A percentile compares a stretch with the other conserved stretches of the same genome.
These are phyloP conservation scores for Metschnikowia proteae DNA, from an alignment of 805 yeast genomes.

Conservation along the genomic window DNA sequence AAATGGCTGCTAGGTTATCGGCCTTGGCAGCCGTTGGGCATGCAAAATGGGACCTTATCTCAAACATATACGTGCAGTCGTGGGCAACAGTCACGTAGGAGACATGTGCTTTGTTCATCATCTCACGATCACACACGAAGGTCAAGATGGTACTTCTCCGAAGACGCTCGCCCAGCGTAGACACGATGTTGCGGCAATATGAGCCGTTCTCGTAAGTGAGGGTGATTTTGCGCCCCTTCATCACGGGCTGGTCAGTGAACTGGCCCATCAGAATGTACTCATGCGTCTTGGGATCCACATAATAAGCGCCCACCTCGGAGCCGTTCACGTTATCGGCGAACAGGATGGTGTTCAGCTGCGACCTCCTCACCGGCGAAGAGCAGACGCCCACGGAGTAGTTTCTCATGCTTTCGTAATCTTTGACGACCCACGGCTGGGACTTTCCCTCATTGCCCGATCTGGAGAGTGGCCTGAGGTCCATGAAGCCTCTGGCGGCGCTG, in stretches of 20 bases:
- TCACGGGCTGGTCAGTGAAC: conserved; percentile 54
- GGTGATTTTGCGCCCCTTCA: conserved; percentile 68
- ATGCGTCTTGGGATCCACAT: conserved; percentile 41
- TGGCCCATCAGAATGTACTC: conserved; percentile 57
- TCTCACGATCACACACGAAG: conserved; percentile 77
- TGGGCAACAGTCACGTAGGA: conserved; percentile 67
- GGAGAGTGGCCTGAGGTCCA: conserved; percentile 50
- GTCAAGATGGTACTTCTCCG: conserved; percentile 63
- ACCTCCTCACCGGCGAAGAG: conserved; percentile 44
- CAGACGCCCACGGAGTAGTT: conserved; percentile 78
- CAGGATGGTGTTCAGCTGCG: conserved; percentile 22
- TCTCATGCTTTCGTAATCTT: conserved; percentile 63
- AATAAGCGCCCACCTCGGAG: conserved; percentile 55
- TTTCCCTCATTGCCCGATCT: conserved; percentile 45
- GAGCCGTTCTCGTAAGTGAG: conserved; percentile 71
- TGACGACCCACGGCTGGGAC: conserved; percentile 55
- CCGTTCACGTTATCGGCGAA: conserved; percentile 42
- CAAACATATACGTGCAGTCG: conserved; percentile 81
- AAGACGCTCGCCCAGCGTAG: conserved; percentile 42
- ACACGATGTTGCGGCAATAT: conserved; percentile 42
- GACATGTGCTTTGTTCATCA: conserved; percentile 58
- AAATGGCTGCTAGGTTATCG: conserved; percentile 24
- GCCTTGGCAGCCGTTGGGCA: conserved; percentile 59
- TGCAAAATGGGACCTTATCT: conserved; percentile 79
- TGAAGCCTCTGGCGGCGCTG: conserved; percentile 45